These are phyloP conservation scores for Ustilago crameri DNA, from an alignment of 1,284 basidiomycete species.

Conservation along the genomic window DNA sequence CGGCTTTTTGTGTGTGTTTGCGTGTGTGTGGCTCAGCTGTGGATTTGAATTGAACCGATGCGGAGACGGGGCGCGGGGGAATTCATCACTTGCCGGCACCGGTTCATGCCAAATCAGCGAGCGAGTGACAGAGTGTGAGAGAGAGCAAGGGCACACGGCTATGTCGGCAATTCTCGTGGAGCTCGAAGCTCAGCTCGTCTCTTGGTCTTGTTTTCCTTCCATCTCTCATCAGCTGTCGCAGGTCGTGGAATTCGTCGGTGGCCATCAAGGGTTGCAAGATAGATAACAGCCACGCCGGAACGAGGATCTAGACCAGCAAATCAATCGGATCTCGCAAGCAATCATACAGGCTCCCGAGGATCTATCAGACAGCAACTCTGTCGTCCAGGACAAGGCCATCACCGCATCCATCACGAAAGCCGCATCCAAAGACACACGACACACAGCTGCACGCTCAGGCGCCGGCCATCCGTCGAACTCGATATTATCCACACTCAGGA, in stretches of 20 bases:
- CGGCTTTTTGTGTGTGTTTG: slow-evolving; percentile 2
- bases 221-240: not conserved
- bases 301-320: no score
- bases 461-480: no score
- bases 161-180: not conserved
- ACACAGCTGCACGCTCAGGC: no score
- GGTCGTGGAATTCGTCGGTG: not conserved
- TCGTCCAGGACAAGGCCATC: no score
- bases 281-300: not conserved
- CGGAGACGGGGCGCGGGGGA: not conserved
- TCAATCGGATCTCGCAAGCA: no score
- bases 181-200: not conserved
- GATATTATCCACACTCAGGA: no score
- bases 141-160: no score
- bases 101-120: not conserved
- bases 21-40: not conserved
- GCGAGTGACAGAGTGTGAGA: not conserved
- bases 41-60: not conserved
- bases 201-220: not conserved
- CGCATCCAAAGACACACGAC: no score
- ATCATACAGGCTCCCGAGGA: no score
- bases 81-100: not conserved
- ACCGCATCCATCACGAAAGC: no score
- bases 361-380: no score
- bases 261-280: not conserved